These are phyloP conservation scores for Ceriops decandra DNA, from an alignment of 345 rosid species.

Conservation along the genomic window DNA sequence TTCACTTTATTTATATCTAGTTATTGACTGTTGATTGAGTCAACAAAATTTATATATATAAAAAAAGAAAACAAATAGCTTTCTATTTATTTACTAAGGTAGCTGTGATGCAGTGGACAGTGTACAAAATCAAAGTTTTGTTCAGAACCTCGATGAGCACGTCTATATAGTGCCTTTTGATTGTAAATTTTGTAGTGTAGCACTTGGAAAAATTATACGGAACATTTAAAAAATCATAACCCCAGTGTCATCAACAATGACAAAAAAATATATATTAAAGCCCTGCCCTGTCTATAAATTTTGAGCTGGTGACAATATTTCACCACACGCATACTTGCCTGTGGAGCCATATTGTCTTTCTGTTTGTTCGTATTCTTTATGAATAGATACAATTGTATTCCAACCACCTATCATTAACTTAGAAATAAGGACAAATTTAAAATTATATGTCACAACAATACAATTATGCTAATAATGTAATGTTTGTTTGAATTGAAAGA, in stretches of 20 bases:
- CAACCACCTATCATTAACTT: background rate
- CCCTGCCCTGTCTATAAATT: background rate
- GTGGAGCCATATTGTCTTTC: constrained; percentile 22
- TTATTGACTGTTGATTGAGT: constrained; percentile 12
- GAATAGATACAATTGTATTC: background rate
- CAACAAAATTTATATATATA: background rate
- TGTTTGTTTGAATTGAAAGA: background rate
- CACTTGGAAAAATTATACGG: background rate
- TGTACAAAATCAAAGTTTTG: constrained; percentile 4
- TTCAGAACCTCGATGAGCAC: background rate
- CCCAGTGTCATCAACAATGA: background rate
- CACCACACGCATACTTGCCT: background rate
- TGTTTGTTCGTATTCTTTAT: constrained; percentile 27
- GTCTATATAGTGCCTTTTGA: background rate
- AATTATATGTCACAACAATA: background rate
- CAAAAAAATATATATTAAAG: background rate
- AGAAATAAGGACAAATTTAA: background rate
- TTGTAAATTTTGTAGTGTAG: background rate
- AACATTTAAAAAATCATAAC: background rate
- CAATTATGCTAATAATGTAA: background rate
- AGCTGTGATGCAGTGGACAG: background rate
- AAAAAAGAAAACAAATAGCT: background rate
- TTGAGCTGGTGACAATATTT: background rate
- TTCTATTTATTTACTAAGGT: background rate
- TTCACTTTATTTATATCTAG: constrained; percentile 1